Evolutionary conservation across 1,284 basidiomycete genomes (phyloP).

Genomic region (Porodaedalea pini): DNA sequence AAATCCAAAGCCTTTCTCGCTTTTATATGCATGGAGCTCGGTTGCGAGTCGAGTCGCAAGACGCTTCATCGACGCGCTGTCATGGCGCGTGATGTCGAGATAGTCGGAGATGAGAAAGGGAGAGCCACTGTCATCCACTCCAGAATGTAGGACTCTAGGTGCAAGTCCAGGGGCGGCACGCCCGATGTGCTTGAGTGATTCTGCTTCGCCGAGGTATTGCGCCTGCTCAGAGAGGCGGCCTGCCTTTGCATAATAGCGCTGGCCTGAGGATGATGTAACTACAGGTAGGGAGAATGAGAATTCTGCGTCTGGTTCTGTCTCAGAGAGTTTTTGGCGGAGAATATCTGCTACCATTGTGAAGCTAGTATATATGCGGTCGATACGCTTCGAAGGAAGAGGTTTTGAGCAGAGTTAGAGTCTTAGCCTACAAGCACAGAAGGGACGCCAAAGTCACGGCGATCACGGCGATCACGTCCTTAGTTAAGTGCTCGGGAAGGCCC

Average conservation of each 20-base stretch:
- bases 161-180: conserved; percentile 64
- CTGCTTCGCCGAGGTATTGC: conserved; percentile 71
- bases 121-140: conserved; percentile 37
- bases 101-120: conserved; percentile 77
- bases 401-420: background rate
- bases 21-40: conserved; percentile 59
- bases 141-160: conserved; percentile 57
- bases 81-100: conserved; percentile 54
- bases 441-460: background rate
- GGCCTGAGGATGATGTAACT: conserved; percentile 55
- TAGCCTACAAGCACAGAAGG: too few relatives aligned
- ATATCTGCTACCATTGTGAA: conserved; percentile 1
- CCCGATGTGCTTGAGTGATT: conserved; percentile 63
- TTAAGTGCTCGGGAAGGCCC: too few relatives aligned
- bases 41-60: conserved; percentile 63
- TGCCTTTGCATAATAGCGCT: conserved; percentile 57
- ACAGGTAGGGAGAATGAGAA: conserved; percentile 47
- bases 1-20: conserved; percentile 67
- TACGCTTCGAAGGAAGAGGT: background rate
- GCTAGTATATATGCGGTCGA: too few relatives aligned
- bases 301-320: conserved; percentile 45
- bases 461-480: too few relatives aligned
- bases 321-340: conserved; percentile 9
- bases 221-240: conserved; percentile 50
- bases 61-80: conserved; percentile 41